These are phyloP conservation scores for Adiantum capillusveneris DNA, from an alignment of 75 land plant genomes.

Conservation along the genomic window DNA sequence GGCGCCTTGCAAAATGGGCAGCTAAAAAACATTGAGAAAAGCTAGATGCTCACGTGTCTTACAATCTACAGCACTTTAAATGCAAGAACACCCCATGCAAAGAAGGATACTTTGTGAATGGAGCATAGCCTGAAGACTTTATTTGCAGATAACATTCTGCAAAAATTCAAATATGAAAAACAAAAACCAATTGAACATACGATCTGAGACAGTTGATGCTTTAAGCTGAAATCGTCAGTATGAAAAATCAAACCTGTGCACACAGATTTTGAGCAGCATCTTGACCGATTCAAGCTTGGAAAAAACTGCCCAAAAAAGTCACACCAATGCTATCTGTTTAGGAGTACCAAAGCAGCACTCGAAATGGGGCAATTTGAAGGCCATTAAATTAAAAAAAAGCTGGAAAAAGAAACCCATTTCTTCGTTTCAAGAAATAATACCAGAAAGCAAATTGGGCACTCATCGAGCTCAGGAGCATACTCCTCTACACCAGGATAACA, in stretches of 20 bases:
- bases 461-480: constrained; percentile 17
- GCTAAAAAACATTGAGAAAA: constrained; percentile 17
- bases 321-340: too few species aligned
- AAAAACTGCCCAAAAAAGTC: constrained; percentile 55
- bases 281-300: constrained; percentile 92
- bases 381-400: too few species aligned
- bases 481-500: constrained; percentile 33
- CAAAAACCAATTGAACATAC: too few species aligned
- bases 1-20: constrained; percentile 92
- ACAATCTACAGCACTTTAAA: too few species aligned
- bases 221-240: too few species aligned
- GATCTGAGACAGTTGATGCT: too few species aligned
- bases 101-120: constrained; percentile 90
- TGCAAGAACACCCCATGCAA: too few species aligned
- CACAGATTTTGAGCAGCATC: constrained; percentile 83
- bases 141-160: constrained; percentile 97
- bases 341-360: too few species aligned
- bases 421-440: constrained; percentile 6
- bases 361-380: too few species aligned
- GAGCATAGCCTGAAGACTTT: constrained; percentile 61
- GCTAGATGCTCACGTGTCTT: too few species aligned
- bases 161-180: too few species aligned
- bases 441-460: constrained; percentile 35
- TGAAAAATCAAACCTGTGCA: constrained; percentile 86
- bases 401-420: too few species aligned